Conservation (phyloP, 306 rosid species). For the Quercus berberidifolia region DNA sequence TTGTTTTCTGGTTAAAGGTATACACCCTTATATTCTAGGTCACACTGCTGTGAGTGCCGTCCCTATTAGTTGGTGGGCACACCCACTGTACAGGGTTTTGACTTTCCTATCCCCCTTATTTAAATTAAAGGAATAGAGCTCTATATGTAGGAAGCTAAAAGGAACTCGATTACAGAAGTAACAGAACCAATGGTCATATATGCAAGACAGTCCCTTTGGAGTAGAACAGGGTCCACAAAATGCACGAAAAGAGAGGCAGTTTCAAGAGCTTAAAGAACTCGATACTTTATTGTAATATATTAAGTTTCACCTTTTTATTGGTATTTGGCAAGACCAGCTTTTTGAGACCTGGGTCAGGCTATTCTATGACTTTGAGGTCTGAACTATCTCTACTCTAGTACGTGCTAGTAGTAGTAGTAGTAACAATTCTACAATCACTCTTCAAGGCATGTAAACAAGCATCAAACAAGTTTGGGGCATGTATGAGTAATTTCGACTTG, state of each 20-base stretch:
- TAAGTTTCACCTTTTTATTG: slow-evolving; percentile 42
- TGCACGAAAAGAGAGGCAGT: slow-evolving; percentile 21
- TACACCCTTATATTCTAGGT: neutral
- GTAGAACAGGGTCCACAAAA: slow-evolving; percentile 12
- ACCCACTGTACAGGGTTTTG: slow-evolving; percentile 1
- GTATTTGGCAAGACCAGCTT: slow-evolving; percentile 46
- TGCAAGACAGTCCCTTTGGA: slow-evolving; percentile 3
- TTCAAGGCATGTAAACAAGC: too few relatives aligned
- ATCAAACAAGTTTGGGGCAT: too few relatives aligned
- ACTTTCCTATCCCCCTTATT: neutral
- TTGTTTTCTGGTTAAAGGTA: slow-evolving; percentile 13
- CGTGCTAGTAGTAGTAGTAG: too few relatives aligned
- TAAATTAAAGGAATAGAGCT: neutral
- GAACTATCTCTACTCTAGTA: neutral
- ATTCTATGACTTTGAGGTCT: slow-evolving; percentile 15
- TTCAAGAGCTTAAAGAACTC: neutral
- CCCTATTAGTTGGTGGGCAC: slow-evolving; percentile 6
- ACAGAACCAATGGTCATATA: neutral
- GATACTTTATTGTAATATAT: slow-evolving; percentile 18
- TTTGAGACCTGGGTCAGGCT: slow-evolving; percentile 33
- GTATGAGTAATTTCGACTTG: too few relatives aligned
- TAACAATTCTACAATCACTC: neutral
- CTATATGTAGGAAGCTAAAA: slow-evolving; percentile 1
- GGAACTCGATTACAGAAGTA: neutral
- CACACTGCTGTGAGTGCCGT: neutral